Evolutionary conservation across 106 monocot species (phyloP).

Genomic region (Apostasia ramifera): DNA sequence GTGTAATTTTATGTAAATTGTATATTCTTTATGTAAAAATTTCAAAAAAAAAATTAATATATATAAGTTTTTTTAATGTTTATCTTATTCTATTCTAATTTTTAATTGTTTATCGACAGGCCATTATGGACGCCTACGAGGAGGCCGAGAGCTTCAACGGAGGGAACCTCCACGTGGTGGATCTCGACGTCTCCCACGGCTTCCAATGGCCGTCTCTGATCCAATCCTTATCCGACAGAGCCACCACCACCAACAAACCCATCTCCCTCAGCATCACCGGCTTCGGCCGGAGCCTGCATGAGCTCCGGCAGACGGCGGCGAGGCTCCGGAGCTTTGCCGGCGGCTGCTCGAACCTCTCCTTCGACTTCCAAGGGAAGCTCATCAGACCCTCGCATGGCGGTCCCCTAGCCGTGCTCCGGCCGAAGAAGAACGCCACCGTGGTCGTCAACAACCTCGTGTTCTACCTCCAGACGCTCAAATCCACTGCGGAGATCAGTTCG

Average conservation of each 20-base stretch:
- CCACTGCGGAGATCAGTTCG: slow-evolving; percentile 17
- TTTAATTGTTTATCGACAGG: neutral
- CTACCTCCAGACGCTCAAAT: slow-evolving; percentile 25
- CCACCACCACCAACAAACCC: slow-evolving; percentile 4
- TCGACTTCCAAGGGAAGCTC: slow-evolving; percentile 37
- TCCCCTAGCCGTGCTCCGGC: neutral
- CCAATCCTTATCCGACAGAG: slow-evolving; percentile 55
- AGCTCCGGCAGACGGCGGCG: slow-evolving; percentile 36
- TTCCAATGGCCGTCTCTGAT: slow-evolving; percentile 80
- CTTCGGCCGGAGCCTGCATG: slow-evolving; percentile 23
- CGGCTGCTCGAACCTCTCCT: slow-evolving; percentile 34
- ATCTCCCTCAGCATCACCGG: slow-evolving; percentile 45
- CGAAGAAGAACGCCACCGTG: slow-evolving; percentile 22
- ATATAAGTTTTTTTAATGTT: no score
- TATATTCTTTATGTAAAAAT: no score
- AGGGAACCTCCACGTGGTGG: slow-evolving; percentile 38
- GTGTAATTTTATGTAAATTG: no score
- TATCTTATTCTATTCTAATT: no score
- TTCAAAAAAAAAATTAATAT: no score
- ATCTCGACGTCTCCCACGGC: slow-evolving; percentile 56
- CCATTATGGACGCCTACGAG: slow-evolving; percentile 48
- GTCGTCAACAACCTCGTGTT: slow-evolving; percentile 41
- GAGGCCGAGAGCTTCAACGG: slow-evolving; percentile 15
- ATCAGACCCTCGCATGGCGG: neutral
- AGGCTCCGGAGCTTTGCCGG: slow-evolving; percentile 36